Evolutionary conservation across 2,329 filamentous ascomycete species (phyloP).

Genomic region (Sporothrix brunneoviolacea): DNA sequence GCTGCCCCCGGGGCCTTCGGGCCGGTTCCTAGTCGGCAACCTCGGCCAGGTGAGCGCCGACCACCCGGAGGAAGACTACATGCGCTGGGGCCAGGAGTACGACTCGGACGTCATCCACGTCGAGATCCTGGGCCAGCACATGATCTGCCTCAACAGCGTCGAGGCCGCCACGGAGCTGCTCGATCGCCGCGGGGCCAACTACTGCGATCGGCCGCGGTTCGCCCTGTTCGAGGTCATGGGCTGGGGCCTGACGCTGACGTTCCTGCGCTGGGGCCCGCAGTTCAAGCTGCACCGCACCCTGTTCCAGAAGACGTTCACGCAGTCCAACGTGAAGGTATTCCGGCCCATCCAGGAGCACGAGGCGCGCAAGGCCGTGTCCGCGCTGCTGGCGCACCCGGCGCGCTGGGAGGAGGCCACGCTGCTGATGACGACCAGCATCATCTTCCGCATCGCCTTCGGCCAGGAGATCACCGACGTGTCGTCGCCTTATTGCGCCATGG

Average conservation of each 20-base stretch:
- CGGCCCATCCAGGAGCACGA: constrained; percentile 24
- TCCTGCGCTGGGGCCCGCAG: constrained; percentile 32
- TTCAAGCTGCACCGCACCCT: constrained; percentile 36
- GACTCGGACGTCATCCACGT: constrained; percentile 26
- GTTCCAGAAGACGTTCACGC: constrained; percentile 34
- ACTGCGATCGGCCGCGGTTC: constrained; percentile 33
- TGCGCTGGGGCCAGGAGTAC: constrained; percentile 16
- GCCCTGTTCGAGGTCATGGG: constrained; percentile 34
- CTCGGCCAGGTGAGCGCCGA: constrained; percentile 92
- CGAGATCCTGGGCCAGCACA: constrained; percentile 31
- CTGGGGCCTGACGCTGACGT: constrained; percentile 39
- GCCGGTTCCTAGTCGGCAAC: constrained; percentile 65
- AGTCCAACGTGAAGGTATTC: constrained; percentile 15
- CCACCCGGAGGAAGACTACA: constrained; percentile 55
- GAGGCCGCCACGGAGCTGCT: constrained; percentile 34
- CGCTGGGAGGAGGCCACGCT: constrained; percentile 31
- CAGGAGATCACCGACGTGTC: constrained; percentile 30
- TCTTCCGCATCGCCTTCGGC: constrained; percentile 39
- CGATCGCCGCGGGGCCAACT: constrained; percentile 33
- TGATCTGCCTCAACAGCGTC: constrained; percentile 32
- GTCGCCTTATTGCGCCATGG: constrained; percentile 35
- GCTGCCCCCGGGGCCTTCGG: constrained; percentile 17
- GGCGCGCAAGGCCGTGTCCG: constrained; percentile 25
- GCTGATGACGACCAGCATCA: constrained; percentile 34
- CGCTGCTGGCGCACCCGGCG: constrained; percentile 26